These are phyloP conservation scores for Blastobotrys proliferans DNA, from an alignment of 1,139 yeast genomes.

Conservation along the genomic window DNA sequence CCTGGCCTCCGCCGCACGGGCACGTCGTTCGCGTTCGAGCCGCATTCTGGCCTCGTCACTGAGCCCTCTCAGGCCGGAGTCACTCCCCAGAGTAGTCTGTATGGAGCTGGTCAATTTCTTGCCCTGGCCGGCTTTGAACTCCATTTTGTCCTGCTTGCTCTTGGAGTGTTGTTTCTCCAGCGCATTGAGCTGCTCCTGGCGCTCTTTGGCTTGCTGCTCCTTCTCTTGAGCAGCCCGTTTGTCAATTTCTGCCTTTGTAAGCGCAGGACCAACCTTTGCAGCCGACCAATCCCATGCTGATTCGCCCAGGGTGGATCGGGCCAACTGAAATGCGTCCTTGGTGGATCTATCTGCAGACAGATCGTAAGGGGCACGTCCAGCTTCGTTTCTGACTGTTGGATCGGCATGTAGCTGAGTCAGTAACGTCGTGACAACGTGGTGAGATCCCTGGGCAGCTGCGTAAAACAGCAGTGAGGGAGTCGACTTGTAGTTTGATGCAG, in stretches of 20 bases:
- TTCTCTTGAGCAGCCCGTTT: constrained; percentile 41
- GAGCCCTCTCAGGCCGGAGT: constrained; percentile 36
- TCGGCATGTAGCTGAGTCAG: constrained; percentile 65
- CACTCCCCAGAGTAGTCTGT: constrained; percentile 23
- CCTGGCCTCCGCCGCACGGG: constrained; percentile 95
- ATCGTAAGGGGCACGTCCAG: constrained; percentile 65
- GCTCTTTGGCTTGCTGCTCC: constrained; percentile 33
- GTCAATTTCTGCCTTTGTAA: constrained; percentile 60
- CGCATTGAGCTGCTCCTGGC: constrained; percentile 36
- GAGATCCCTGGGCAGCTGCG: constrained; percentile 65
- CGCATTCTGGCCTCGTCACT: constrained; percentile 68
- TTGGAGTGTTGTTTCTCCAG: constrained; percentile 33
- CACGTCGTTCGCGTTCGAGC: constrained; percentile 89
- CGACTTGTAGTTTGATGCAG: constrained; percentile 46
- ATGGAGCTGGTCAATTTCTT: constrained; percentile 34
- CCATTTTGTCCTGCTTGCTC: constrained; percentile 32
- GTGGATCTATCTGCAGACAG: constrained; percentile 44
- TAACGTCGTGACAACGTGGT: constrained; percentile 64
- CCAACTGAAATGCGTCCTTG: constrained; percentile 59
- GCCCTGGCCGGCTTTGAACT: constrained; percentile 33
- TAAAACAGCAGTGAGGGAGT: constrained; percentile 78
- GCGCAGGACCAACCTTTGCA: constrained; percentile 66
- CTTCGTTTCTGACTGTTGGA: constrained; percentile 50
- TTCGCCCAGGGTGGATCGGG: constrained; percentile 68
- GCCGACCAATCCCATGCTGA: constrained; percentile 60